These are phyloP conservation scores for Saccharum spontaneum DNA, from an alignment of 176 grass and related monocot species.

Conservation along the genomic window DNA sequence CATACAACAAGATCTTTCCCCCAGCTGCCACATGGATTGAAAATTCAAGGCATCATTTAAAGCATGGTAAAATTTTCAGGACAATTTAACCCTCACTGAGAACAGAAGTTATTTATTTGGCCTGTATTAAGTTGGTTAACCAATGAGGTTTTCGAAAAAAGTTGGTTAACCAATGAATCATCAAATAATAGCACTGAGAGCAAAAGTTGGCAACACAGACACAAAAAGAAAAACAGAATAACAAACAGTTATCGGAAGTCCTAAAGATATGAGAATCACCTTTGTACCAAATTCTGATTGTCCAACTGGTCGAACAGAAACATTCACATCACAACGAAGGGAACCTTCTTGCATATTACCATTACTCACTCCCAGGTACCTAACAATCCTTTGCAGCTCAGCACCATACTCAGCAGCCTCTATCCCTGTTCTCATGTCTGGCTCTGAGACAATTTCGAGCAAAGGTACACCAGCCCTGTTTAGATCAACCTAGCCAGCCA, in stretches of 20 bases:
- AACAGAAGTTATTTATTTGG: background rate
- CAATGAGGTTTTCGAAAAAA: background rate
- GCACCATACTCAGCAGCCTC: slow-evolving; percentile 87
- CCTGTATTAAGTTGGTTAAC: slow-evolving; percentile 1
- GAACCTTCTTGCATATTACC: slow-evolving; percentile 99
- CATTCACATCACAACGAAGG: slow-evolving; percentile 96
- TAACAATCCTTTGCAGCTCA: slow-evolving; percentile 82
- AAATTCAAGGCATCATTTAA: background rate
- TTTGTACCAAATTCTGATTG: slow-evolving; percentile 90
- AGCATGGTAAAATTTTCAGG: background rate
- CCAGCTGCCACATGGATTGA: background rate
- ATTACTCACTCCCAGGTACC: slow-evolving; percentile 88
- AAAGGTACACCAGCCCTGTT: slow-evolving; percentile 94
- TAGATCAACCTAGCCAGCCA: slow-evolving; percentile 71
- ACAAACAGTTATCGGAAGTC: background rate
- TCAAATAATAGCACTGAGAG: background rate
- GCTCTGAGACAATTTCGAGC: slow-evolving; percentile 88
- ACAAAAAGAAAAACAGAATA: background rate
- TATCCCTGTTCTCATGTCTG: slow-evolving; percentile 80
- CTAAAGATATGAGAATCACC: slow-evolving; percentile 41
- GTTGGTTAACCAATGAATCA: slow-evolving; percentile 6
- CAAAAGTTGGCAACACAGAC: background rate
- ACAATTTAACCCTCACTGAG: background rate
- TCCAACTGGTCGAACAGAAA: slow-evolving; percentile 70
- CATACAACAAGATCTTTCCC: background rate